These are phyloP conservation scores for Diaporthe ampelina DNA, from an alignment of 2,329 filamentous ascomycete genomes.

Conservation along the genomic window DNA sequence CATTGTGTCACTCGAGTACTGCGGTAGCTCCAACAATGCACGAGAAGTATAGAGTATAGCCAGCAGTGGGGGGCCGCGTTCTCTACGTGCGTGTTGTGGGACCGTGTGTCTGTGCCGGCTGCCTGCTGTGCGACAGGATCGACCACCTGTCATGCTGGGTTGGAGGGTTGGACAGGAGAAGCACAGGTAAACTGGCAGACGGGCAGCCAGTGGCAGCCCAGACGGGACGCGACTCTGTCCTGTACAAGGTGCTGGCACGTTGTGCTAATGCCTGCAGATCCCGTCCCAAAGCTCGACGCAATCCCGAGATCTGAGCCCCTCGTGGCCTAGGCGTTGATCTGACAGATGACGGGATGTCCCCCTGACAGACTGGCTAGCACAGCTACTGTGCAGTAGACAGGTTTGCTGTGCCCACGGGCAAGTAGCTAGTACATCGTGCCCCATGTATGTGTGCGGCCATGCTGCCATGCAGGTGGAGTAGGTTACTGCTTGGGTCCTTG, in stretches of 20 bases:
- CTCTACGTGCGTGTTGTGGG: neutral
- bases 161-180: too few species aligned
- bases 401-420: neutral
- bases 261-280: neutral
- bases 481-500: constrained; percentile 1
- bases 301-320: constrained; percentile 28
- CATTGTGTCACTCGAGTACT: neutral
- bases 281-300: neutral
- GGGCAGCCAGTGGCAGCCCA: neutral
- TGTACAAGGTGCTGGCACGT: neutral
- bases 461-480: constrained; percentile 4
- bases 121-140: constrained; percentile 15
- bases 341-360: constrained; percentile 18
- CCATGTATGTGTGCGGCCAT: neutral
- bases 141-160: neutral
- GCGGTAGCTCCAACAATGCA: neutral
- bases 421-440: neutral
- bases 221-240: neutral
- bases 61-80: constrained; percentile 10
- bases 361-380: constrained; percentile 14
- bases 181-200: neutral
- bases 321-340: constrained; percentile 12
- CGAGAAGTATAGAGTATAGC: neutral
- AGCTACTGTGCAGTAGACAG: neutral
- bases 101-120: neutral